Percentiles rank a stretch among this genome's conserved stretches.
These are phyloP conservation scores for Fraxinus dipetala DNA, from an alignment of 305 asterid species.

Conservation along the genomic window DNA sequence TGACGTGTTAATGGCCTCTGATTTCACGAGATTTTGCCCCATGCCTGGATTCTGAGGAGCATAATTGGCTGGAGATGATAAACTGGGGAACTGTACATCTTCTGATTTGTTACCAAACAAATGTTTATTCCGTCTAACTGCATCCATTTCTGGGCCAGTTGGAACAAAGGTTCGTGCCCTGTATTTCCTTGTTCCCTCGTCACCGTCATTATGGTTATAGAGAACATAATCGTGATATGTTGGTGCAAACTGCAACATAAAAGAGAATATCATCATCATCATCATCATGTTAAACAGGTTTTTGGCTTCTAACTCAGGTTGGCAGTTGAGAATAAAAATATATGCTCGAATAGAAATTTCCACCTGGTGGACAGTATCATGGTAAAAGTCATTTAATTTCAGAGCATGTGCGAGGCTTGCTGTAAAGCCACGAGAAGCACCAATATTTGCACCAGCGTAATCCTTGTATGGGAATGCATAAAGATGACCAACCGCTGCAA, in stretches of 20 bases:
- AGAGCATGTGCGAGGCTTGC: slow-evolving; percentile 89
- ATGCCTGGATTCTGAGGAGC: slow-evolving; percentile 34
- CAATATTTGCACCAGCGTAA: slow-evolving; percentile 92
- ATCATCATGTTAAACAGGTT: not conserved
- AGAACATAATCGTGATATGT: slow-evolving; percentile 94
- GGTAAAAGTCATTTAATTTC: slow-evolving; percentile 81
- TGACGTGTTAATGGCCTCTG: slow-evolving; percentile 52
- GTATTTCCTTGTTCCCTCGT: slow-evolving; percentile 49
- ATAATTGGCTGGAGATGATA: slow-evolving; percentile 48
- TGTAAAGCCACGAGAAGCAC: slow-evolving; percentile 58
- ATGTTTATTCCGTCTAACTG: slow-evolving; percentile 71
- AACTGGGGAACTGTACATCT: slow-evolving; percentile 53
- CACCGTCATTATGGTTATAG: slow-evolving; percentile 79
- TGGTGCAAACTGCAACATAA: slow-evolving; percentile 75
- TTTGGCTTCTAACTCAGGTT: not conserved
- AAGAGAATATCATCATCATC: not conserved
- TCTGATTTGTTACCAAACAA: slow-evolving; percentile 57
- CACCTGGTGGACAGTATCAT: slow-evolving; percentile 98
- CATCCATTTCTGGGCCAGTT: slow-evolving; percentile 91
- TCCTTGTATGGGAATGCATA: slow-evolving; percentile 94
- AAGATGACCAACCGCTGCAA: slow-evolving; percentile 89
- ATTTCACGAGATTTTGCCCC: slow-evolving; percentile 29
- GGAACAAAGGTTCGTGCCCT: slow-evolving; percentile 59
- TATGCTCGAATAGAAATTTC: not conserved
- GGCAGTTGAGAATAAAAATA: not conserved